Evolutionary conservation across 2,329 filamentous ascomycete genomes (phyloP).

Genomic region (Scolecobasidium constrictum): DNA sequence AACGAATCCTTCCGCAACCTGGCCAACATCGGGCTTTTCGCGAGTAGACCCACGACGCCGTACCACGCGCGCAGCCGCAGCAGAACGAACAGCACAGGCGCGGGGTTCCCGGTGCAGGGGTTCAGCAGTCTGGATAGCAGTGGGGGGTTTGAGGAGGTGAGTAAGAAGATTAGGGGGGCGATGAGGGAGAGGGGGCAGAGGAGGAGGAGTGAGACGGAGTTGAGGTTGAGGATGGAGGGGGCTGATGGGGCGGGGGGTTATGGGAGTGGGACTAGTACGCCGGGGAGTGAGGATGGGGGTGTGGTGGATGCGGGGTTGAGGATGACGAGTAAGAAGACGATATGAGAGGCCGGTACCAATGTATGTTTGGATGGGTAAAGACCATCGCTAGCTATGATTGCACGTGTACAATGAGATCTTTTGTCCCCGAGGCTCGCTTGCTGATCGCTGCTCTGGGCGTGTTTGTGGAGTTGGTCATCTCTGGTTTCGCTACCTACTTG

Average conservation of each 20-base stretch:
- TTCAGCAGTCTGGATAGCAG: constrained; percentile 58
- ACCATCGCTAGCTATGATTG: background rate
- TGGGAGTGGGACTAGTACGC: constrained; percentile 7
- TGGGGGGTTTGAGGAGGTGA: constrained; percentile 71
- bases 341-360: no score
- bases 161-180: constrained; percentile 69
- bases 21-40: constrained; percentile 78
- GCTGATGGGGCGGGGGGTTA: constrained; percentile 3
- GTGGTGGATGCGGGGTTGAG: constrained; percentile 3
- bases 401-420: background rate
- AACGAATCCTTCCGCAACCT: constrained; percentile 95
- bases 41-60: constrained; percentile 76
- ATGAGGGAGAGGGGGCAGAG: constrained; percentile 68
- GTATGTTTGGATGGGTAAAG: no score
- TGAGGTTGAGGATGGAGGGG: background rate
- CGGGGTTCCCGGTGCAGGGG: constrained; percentile 57
- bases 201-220: constrained; percentile 35
- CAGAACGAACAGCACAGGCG: constrained; percentile 47
- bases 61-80: constrained; percentile 59
- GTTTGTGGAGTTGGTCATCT: no score
- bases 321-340: constrained; percentile 6
- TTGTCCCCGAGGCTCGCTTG: no score
- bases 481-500: background rate
- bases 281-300: constrained; percentile 6
- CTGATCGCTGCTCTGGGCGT: no score